phyloP scores from a whole-genome alignment of 805 yeast genomes.

The Kuraishia hungarica region DNA sequence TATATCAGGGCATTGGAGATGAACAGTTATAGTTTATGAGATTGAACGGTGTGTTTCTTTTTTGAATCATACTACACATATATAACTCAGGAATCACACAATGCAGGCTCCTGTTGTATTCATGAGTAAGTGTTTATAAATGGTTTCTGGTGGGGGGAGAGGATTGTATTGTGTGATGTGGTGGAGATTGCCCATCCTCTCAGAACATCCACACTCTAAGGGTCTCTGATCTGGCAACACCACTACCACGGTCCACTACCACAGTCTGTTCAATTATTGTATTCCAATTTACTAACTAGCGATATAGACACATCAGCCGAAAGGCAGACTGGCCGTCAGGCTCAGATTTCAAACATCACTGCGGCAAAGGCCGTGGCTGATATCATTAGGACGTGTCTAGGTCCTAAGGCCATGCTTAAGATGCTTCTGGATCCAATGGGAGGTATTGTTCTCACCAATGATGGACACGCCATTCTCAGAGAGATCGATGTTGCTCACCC shows the following conservation, averaged over 20 bases:
- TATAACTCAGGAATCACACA: constrained; percentile 3
- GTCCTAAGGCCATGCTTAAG: constrained; percentile 98
- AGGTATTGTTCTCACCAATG: constrained; percentile 94
- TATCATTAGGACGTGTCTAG: constrained; percentile 93
- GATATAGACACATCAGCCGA: constrained; percentile 65
- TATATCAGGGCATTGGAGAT: not conserved
- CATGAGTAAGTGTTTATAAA: constrained; percentile 35
- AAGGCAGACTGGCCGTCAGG: constrained; percentile 94
- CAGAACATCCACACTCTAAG: constrained; percentile 10
- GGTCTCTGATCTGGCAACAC: not conserved
- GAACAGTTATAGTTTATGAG: not conserved
- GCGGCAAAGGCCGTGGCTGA: constrained; percentile 99
- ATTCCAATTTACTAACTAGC: constrained; percentile 3
- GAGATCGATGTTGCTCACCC: constrained; percentile 98
- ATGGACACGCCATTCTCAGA: constrained; percentile 96
- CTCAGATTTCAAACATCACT: constrained; percentile 92
- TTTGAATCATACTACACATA: not conserved
- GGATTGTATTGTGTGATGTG: not conserved
- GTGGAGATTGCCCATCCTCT: no score
- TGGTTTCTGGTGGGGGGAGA: not conserved
- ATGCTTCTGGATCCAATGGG: constrained; percentile 97
- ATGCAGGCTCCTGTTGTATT: constrained; percentile 85
- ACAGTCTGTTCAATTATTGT: no score
- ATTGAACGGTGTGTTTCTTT: no score
- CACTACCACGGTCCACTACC: no score